A percentile compares a stretch with the other conserved stretches of the same genome.
phyloP scores from a whole-genome alignment of 768 basidiomycete genomes.

The Naganishia friedmannii region DNA sequence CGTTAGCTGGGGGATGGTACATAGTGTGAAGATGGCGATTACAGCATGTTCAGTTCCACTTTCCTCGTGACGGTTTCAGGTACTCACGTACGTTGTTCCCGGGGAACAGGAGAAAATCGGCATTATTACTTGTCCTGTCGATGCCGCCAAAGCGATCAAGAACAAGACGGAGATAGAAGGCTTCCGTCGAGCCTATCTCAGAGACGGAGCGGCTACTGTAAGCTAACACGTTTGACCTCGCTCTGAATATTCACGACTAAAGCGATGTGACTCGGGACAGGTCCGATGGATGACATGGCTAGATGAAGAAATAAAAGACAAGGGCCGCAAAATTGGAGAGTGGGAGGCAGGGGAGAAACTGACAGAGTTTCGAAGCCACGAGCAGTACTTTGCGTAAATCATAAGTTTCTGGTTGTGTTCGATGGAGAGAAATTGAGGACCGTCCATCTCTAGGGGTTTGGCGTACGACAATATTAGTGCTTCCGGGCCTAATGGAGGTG shows the following conservation, averaged over 20 bases:
- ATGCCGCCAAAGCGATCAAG: conserved; percentile 80
- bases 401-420: conserved; percentile 48
- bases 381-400: conserved; percentile 47
- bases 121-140: conserved; percentile 66
- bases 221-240: neutral
- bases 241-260: neutral
- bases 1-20: conserved; percentile 43
- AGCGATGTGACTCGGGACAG: conserved; percentile 15
- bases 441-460: conserved; percentile 65
- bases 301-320: conserved; percentile 70
- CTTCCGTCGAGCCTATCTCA: conserved; percentile 73
- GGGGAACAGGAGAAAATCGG: conserved; percentile 34
- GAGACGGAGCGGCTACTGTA: conserved; percentile 74
- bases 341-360: conserved; percentile 85
- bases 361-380: conserved; percentile 40
- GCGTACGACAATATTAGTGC: conserved; percentile 90
- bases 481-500: conserved; percentile 78
- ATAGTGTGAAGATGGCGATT: conserved; percentile 42
- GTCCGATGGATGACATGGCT: conserved; percentile 81
- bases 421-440: conserved; percentile 68
- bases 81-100: too few relatives aligned
- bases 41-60: conserved; percentile 51
- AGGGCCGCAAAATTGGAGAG: conserved; percentile 75
- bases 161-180: conserved; percentile 82
- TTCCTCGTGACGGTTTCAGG: neutral